A percentile compares a stretch with the other conserved stretches of the same genome.
Conservation (phyloP, 179 eudicot genomes). For the Gypsophila paniculata region DNA sequence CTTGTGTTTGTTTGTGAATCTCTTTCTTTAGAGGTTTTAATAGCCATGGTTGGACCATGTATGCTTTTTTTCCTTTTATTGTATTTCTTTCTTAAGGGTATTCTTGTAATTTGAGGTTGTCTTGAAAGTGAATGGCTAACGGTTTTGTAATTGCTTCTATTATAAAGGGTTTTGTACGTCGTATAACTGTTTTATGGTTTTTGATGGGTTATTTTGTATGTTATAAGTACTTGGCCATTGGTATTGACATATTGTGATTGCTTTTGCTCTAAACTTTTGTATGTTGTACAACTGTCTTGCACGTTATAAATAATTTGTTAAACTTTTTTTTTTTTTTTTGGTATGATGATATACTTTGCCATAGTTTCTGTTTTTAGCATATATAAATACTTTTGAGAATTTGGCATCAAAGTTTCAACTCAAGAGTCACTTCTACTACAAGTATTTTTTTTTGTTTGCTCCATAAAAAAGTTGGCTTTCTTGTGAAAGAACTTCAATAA, state of each 20-base stretch:
- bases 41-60: constrained; percentile 45
- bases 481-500: constrained; percentile 5
- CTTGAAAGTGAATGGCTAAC: neutral
- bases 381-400: constrained; percentile 1
- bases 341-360: no score
- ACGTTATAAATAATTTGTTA: no score
- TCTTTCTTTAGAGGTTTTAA: constrained; percentile 33
- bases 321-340: neutral
- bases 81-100: neutral
- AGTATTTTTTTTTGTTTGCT: neutral
- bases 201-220: constrained; percentile 2
- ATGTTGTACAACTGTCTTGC: no score
- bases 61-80: constrained; percentile 17
- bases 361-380: constrained; percentile 14
- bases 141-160: no score
- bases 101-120: neutral
- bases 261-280: no score
- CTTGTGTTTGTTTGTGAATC: constrained; percentile 31
- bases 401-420: constrained; percentile 13
- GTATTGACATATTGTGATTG: no score
- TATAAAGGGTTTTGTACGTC: no score
- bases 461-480: neutral
- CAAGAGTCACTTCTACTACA: constrained; percentile 5
- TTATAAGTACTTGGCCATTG: no score
- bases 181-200: neutral